Base-by-base conservation (phyloP, 148 eudicot species). In the Camellia granthamiana region DNA sequence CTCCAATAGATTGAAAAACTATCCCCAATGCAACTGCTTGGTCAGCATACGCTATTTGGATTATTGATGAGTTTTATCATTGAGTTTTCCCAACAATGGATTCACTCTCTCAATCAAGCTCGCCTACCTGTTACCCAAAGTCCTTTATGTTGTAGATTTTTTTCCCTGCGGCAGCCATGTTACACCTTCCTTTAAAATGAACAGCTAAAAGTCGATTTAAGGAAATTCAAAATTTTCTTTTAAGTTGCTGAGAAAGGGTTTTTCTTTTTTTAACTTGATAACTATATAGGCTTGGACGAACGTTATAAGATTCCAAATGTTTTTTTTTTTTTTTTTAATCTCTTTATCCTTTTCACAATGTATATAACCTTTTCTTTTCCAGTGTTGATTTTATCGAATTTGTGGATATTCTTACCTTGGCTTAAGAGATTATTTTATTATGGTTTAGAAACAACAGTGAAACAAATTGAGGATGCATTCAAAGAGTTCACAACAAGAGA, bases 401-500 rank as follows among this genome's bases (percentile, higher is more conserved):
- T 67, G 61, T 23, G 69, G 44, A 7, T 51, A 38, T 51, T 63
- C 38, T 63, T 60, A 10, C 44, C 41, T 54, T 54, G 49, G 30
- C 77, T 83, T 54, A 75, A n/a, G 47, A 69, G 15, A 51, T 38
- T 86, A 38, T 78, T 63, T 30, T 38, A 30, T 65, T 78, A 12
- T 83, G 64, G 73, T 59, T 65, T 76, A 91, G 94, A 91, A 81
- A 91, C 94, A 51, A 89, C 94, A 7, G 87, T 88, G 64, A 91
- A 89, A 85, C 88, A 87, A 80, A 88, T 91, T 82, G 94, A 91
- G 81, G 94, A 91, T 56, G 87, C 94, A 30, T 91, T 91, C 78
- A 91, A 89, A 75, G 94, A 91, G 83, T 91, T 91, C 86, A 91
- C 92, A 58, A 47, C 91, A 72, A 86, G 94, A 83, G 92, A 91